Evolutionary conservation across 495 filamentous ascomycete genomes (phyloP).

Genomic region (Talaromyces borbonicus): DNA sequence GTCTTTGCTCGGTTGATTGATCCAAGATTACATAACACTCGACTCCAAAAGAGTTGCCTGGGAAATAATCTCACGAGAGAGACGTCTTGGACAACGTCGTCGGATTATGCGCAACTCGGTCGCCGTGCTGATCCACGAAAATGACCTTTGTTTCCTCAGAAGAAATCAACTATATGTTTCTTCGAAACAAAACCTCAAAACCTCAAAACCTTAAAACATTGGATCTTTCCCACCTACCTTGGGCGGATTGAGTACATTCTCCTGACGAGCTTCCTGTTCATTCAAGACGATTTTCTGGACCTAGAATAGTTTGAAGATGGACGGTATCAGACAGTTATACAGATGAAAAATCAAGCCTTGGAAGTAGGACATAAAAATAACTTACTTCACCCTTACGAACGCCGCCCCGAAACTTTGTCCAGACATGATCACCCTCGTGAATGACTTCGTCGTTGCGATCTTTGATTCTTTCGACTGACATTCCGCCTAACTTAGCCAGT

Average conservation of each 20-base stretch:
- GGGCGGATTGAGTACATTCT: conserved; percentile 14
- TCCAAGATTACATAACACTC: too few species aligned
- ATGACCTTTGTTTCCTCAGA: conserved; percentile 12
- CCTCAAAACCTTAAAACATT: too few species aligned
- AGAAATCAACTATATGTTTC: too few species aligned
- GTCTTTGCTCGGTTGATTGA: too few species aligned
- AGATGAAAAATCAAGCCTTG: not conserved
- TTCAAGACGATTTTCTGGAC: conserved; percentile 16
- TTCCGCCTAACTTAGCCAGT: too few species aligned
- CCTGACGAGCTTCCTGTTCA: conserved; percentile 9
- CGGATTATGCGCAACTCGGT: conserved; percentile 20
- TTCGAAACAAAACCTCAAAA: too few species aligned
- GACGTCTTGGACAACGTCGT: conserved; percentile 10
- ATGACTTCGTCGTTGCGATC: conserved; percentile 14
- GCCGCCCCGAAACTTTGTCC: conserved; percentile 12
- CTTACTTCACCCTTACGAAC: conserved; percentile 16
- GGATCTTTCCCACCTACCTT: too few species aligned
- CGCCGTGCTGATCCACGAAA: conserved; percentile 20
- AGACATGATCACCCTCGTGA: conserved; percentile 13
- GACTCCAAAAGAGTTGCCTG: too few species aligned
- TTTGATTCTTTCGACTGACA: conserved; percentile 11
- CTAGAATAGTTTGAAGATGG: conserved; percentile 3
- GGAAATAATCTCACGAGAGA: not conserved
- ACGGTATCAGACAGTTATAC: not conserved
- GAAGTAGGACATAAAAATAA: not conserved